A percentile compares a stretch with the other conserved stretches of the same genome.
phyloP scores from a whole-genome alignment of 305 asterid species.

The Solanum hybrid region DNA sequence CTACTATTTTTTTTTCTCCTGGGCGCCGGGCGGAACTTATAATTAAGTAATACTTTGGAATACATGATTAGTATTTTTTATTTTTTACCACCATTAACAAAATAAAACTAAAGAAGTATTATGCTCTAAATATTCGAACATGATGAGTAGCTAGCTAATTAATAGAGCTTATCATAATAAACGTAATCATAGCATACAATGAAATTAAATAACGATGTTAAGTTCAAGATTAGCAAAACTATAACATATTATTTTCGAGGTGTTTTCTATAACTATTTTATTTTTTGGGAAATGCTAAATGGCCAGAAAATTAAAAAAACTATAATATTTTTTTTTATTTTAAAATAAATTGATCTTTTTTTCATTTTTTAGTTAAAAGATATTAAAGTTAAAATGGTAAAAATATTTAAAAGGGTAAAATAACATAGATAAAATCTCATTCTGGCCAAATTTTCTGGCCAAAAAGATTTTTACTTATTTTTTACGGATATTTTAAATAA shows the following conservation, averaged over 20 bases:
- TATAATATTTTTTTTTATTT: too few relatives aligned
- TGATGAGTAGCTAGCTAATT: not conserved
- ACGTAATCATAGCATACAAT: not conserved
- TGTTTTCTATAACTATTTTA: too few relatives aligned
- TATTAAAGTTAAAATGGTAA: too few relatives aligned
- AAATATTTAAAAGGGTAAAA: too few relatives aligned
- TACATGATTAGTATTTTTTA: not conserved
- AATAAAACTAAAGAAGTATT: not conserved
- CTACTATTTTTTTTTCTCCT: not conserved
- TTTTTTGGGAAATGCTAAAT: too few relatives aligned
- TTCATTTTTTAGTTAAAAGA: too few relatives aligned
- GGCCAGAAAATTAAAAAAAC: too few relatives aligned
- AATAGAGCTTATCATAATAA: not conserved
- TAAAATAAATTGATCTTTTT: too few relatives aligned
- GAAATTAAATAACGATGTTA: not conserved
- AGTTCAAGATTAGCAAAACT: not conserved
- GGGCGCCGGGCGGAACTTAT: not conserved
- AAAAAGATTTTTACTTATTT: too few relatives aligned
- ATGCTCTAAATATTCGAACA: not conserved
- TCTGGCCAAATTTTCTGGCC: too few relatives aligned
- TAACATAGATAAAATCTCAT: too few relatives aligned
- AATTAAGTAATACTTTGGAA: not conserved
- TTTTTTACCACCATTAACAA: not conserved
- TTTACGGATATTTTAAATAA: too few relatives aligned
- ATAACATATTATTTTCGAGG: not conserved